These are phyloP conservation scores for Madurella fahalii DNA, from an alignment of 2,329 filamentous ascomycete species.

Conservation along the genomic window DNA sequence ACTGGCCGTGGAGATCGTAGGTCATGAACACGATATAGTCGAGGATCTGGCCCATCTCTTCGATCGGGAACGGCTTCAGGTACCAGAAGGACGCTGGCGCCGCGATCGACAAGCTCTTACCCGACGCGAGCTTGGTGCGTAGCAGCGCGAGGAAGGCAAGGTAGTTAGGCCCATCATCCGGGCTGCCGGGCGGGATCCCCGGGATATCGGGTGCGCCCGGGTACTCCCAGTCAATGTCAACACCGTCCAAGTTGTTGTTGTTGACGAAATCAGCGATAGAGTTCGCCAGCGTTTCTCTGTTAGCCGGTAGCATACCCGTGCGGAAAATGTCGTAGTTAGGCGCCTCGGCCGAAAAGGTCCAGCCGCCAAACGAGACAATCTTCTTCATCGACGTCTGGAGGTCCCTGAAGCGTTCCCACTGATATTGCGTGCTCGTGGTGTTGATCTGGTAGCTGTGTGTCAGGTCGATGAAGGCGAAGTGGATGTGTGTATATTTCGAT, in stretches of 20 bases:
- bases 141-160: conserved; percentile 28
- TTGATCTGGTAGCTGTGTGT: conserved; percentile 4
- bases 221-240: conserved; percentile 39
- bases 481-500: conserved; percentile 25
- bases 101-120: conserved; percentile 20
- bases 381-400: conserved; percentile 17
- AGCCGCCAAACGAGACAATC: conserved; percentile 21
- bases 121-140: conserved; percentile 5
- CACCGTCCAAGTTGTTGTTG: conserved; percentile 38
- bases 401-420: conserved; percentile 3
- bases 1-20: conserved; percentile 35
- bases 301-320: background rate
- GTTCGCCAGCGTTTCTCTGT: conserved; percentile 28
- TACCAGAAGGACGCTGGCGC: conserved; percentile 31
- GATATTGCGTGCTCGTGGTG: conserved; percentile 18
- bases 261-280: conserved; percentile 39
- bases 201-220: conserved; percentile 35
- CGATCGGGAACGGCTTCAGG: conserved; percentile 28
- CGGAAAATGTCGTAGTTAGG: conserved; percentile 15
- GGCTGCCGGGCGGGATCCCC: conserved; percentile 29
- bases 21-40: conserved; percentile 37
- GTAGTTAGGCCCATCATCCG: conserved; percentile 31
- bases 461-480: conserved; percentile 29
- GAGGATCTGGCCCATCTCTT: conserved; percentile 20
- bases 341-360: conserved; percentile 10